These are phyloP conservation scores for Acrasis kona DNA, from an alignment of 78 protist genomes.

Conservation along the genomic window DNA sequence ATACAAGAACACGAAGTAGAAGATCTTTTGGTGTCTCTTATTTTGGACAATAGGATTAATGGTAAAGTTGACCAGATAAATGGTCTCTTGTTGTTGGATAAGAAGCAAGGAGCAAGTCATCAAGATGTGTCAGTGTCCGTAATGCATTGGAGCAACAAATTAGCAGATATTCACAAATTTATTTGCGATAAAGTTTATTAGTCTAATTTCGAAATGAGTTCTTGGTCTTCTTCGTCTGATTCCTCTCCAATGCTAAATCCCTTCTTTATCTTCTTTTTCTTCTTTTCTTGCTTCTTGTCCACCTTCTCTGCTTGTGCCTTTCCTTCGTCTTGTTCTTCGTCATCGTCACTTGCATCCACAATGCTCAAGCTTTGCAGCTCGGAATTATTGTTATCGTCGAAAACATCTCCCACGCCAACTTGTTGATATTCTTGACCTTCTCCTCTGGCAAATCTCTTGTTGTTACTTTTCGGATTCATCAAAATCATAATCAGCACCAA, in stretches of 20 bases:
- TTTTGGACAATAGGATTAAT: constrained; percentile 64
- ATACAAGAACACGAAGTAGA: constrained; percentile 69
- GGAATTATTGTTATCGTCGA: no score
- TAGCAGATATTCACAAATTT: not conserved
- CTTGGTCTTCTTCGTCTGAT: not conserved
- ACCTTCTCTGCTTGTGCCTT: not conserved
- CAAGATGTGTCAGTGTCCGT: not conserved
- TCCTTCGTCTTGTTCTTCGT: not conserved
- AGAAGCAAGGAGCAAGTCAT: not conserved
- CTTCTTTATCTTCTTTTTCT: no score
- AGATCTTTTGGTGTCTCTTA: constrained; percentile 61
- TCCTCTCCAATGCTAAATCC: not conserved
- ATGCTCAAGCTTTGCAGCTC: not conserved
- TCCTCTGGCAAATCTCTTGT: no score
- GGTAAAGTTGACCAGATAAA: constrained; percentile 22
- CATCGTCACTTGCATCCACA: not conserved
- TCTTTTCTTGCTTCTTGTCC: not conserved
- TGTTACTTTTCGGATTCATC: no score
- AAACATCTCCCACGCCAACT: no score
- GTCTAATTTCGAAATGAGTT: not conserved
- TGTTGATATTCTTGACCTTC: not conserved
- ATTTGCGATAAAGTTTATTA: not conserved
- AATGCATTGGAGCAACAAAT: not conserved
- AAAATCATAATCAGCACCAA: not conserved
- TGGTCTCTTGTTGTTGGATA: not conserved